Evolutionary conservation across 805 yeast species (phyloP), one percentile per base, ranked within the genome.

Genomic region (Millerozyma miso): DNA sequence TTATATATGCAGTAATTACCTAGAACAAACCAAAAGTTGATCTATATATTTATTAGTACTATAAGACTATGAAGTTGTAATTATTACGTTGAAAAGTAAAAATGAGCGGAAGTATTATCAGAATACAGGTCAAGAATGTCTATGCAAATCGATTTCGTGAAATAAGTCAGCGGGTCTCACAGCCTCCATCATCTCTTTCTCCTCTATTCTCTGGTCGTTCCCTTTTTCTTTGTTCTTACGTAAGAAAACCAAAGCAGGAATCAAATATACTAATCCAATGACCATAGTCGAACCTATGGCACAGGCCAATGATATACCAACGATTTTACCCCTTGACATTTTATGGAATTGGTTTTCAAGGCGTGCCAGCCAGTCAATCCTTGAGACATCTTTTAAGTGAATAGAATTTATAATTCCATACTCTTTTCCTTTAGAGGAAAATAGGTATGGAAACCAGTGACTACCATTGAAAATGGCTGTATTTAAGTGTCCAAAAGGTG

Each of bases 381-480:
- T 54, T 44, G 50, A 66, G 4, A 56, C 44, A 41, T 70, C 74
- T 39, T 67, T 56, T 6, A 67, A 53, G 37, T 69, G 56, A 18
- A 70, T 45, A 2, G 69, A 48, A 35, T 59, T 53, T 12, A 71
- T 50, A 0, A 43, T 38, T 4, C 76, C 76, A 26, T 49, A 37
- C 20, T 46, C 48, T 7, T 45, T 36, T 1, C 37, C 34, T 1
- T 48, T 39, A 10, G 50, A 43, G 1, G 85, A 63, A 46, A 76
- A 75, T 2, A 79, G 56, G 44, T 73, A 78, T 10, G 96, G 95
- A 23, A 64, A 54, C 95, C 96, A 88, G 5, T 51, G 39, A 0
- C 65, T 49, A 1, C 95, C 89, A 55, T 87, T 80, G 61, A 60
- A 87, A 20, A 77, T 62, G 0, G 90, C 91, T 19, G 80, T 70